phyloP scores from a whole-genome alignment of 805 yeast genomes.

The Clavispora santaluciae region DNA sequence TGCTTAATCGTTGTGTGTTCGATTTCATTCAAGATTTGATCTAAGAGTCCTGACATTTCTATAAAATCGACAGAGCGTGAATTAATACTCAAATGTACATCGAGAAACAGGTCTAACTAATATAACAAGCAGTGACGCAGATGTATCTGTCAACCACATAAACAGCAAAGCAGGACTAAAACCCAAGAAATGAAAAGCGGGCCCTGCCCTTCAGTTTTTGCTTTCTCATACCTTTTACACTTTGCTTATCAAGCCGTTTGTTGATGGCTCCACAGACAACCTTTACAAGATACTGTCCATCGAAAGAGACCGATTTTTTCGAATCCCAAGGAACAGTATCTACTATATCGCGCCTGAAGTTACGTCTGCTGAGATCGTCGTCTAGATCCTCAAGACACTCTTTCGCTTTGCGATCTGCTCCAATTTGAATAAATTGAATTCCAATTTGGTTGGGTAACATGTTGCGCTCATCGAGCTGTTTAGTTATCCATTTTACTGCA shows the following conservation, averaged over 20 bases:
- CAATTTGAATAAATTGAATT: slow-evolving; percentile 14
- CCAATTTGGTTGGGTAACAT: slow-evolving; percentile 13
- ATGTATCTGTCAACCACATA: no score
- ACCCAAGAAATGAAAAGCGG: no score
- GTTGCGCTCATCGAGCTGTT: slow-evolving; percentile 7
- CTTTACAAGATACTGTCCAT: slow-evolving; percentile 11
- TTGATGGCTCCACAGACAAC: slow-evolving; percentile 14
- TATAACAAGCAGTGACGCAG: no score
- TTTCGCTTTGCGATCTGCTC: slow-evolving; percentile 11
- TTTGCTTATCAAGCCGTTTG: slow-evolving; percentile 9
- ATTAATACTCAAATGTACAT: no score
- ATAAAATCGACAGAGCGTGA: no score
- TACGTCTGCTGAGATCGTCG: background rate
- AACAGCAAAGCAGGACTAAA: background rate
- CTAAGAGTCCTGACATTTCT: no score
- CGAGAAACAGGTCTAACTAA: no score
- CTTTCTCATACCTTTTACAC: no score
- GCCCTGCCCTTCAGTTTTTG: no score
- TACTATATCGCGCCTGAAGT: slow-evolving; percentile 8
- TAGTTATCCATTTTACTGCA: slow-evolving; percentile 12
- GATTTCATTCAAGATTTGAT: no score
- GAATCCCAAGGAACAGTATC: slow-evolving; percentile 14
- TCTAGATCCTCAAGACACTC: slow-evolving; percentile 9
- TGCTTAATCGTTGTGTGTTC: no score
- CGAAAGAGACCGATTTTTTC: slow-evolving; percentile 9